A percentile compares a stretch with the other conserved stretches of the same genome.
phyloP scores from a whole-genome alignment of 2,329 filamentous ascomycete genomes.

The Xenoacremonium recifei region DNA sequence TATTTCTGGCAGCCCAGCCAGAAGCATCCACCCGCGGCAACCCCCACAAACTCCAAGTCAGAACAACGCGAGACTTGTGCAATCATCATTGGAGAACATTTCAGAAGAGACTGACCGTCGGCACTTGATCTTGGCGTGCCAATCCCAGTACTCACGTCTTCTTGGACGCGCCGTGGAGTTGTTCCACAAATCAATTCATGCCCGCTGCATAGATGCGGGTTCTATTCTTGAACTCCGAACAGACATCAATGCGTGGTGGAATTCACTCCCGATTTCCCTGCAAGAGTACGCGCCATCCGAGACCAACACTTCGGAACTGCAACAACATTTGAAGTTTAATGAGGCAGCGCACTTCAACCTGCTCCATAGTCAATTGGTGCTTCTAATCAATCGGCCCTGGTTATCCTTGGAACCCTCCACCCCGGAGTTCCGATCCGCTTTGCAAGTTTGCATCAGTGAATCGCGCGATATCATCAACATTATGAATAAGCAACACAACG shows the following conservation, averaged over 20 bases:
- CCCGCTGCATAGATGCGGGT: constrained; percentile 15
- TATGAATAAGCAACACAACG: constrained; percentile 7
- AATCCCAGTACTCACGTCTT: constrained; percentile 19
- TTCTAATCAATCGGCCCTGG: constrained; percentile 33
- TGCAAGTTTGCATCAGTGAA: constrained; percentile 30
- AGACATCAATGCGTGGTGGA: constrained; percentile 25
- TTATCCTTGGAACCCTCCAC: constrained; percentile 28
- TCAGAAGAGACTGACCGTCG: constrained; percentile 9
- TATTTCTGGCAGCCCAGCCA: constrained; percentile 8
- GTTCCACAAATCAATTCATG: constrained; percentile 25
- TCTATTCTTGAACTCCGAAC: constrained; percentile 18
- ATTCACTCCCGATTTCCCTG: constrained; percentile 16
- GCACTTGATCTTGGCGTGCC: constrained; percentile 13
- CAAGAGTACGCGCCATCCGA: constrained; percentile 10
- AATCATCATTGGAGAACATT: constrained; percentile 3
- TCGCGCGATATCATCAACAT: constrained; percentile 27
- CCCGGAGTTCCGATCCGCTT: constrained; percentile 27
- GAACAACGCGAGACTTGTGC: neutral
- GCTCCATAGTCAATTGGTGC: constrained; percentile 30
- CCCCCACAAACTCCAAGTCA: constrained; percentile 1
- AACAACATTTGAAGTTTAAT: too few species aligned
- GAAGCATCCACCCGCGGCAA: too few species aligned
- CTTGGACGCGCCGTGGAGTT: constrained; percentile 17
- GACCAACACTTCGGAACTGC: constrained; percentile 14
- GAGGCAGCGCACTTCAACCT: too few species aligned